Percentiles rank a stretch among this genome's conserved stretches.
phyloP scores from a whole-genome alignment of 164 flowering plant genomes.

The Magnolia kwangsiensis region DNA sequence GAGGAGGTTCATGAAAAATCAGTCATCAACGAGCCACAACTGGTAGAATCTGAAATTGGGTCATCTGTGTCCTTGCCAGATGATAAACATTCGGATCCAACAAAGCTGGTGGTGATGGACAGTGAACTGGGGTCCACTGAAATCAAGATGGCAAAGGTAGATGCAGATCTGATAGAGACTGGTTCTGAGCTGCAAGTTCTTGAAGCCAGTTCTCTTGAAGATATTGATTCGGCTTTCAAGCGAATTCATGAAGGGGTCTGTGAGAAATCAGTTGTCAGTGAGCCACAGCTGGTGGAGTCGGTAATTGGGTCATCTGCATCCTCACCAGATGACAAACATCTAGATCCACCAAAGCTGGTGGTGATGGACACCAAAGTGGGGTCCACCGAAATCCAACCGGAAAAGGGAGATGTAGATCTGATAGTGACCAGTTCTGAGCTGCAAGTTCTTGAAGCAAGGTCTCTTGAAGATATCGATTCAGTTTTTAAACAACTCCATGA shows the following conservation, averaged over 20 bases:
- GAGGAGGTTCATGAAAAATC: constrained; percentile 1
- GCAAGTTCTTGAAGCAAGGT: constrained; percentile 19
- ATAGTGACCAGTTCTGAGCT: neutral
- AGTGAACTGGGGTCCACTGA: constrained; percentile 3
- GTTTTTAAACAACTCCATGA: constrained; percentile 10
- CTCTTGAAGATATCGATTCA: constrained; percentile 18
- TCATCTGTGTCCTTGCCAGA: neutral
- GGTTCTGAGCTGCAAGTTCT: constrained; percentile 8
- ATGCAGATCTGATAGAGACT: constrained; percentile 9
- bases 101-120: neutral
- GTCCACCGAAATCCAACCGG: neutral
- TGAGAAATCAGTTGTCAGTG: neutral
- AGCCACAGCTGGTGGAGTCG: neutral
- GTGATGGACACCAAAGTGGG: constrained; percentile 3
- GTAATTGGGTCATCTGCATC: neutral
- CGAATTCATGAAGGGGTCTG: neutral
- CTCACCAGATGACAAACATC: neutral
- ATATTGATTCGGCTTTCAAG: constrained; percentile 1
- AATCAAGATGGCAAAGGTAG: neutral
- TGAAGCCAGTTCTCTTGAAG: constrained; percentile 22
- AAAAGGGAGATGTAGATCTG: neutral
- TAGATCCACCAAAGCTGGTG: neutral
- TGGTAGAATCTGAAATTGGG: neutral
- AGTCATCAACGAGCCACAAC: neutral
- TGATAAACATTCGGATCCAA: neutral